Evolutionary conservation across 2,329 filamentous ascomycete species (phyloP).

Genomic region (Cordyceps cicadae): DNA sequence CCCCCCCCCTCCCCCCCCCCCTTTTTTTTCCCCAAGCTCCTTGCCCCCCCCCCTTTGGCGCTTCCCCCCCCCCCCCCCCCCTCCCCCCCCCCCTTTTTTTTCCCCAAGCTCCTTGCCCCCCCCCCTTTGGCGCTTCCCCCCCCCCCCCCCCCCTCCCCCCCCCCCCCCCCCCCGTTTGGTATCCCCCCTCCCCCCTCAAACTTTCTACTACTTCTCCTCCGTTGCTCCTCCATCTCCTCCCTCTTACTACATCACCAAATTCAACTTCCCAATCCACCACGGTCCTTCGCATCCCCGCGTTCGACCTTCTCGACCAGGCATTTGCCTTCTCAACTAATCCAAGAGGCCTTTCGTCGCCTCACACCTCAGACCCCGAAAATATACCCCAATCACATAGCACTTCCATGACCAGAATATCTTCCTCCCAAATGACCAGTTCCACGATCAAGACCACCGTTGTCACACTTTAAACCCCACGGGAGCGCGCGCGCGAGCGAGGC

Average conservation of each 20-base stretch:
- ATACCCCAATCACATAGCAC: constrained; percentile 13
- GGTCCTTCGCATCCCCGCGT: neutral
- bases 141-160: too few relatives aligned
- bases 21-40: too few relatives aligned
- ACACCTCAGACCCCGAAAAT: neutral
- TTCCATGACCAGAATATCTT: constrained; percentile 35
- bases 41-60: too few relatives aligned
- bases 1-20: constrained; percentile 5
- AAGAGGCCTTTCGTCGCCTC: constrained; percentile 9
- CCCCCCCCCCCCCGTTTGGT: neutral
- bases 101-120: too few relatives aligned
- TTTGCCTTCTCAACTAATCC: neutral
- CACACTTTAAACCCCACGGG: constrained; percentile 66
- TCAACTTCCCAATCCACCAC: neutral
- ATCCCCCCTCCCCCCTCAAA: constrained; percentile 8
- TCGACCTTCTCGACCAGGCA: neutral
- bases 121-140: too few relatives aligned
- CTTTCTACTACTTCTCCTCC: constrained; percentile 10
- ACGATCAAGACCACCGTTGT: constrained; percentile 44
- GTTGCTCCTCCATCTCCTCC: constrained; percentile 5
- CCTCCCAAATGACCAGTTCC: constrained; percentile 45
- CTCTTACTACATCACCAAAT: constrained; percentile 4
- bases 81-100: too few relatives aligned
- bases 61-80: too few relatives aligned
- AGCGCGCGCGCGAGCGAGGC: constrained; percentile 52